Base-by-base conservation (phyloP, 2,329 filamentous ascomycete genomes). In the Xylaria sp. region DNA sequence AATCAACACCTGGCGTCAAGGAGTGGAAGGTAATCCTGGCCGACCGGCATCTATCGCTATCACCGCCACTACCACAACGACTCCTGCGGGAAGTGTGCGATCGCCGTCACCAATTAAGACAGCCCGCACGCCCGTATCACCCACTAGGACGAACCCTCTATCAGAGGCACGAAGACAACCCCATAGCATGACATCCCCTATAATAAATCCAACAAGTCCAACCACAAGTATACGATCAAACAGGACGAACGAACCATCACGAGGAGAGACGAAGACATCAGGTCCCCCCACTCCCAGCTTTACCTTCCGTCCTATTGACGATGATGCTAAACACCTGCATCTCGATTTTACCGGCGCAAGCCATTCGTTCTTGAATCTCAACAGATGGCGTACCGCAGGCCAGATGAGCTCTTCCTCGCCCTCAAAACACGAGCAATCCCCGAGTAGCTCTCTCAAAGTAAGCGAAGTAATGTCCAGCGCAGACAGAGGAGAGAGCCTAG, bases 1-100 rank as follows among this genome's bases (percentile, higher is more conserved):
- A 17, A 97, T 97, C 71, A 85, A 96, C 70, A 92, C 89, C 56
- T 99, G 95, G 95, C 89, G 94, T 3, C 93, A 96, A 62, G 85
- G 84, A 22, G 82, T 89, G 20, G 79, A 78, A 61, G 74, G 74
- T 7, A 69, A 72, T 45, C 71, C 75, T 39, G 72, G 77, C 11
- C 77, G 81, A 17, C 77, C 79, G 1, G 77, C 77, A 55, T 79
- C 80, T 29, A 76, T 81, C 27, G 61, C 73, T 1, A 62, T 76
- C 5, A 76, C 77, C 31, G 27, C 44, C 2, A 61, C 66, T 15
- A 81, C 81, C 0, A 77, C 83, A 0, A 75, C 79, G 4, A 63
- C 68, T 5, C 64, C 66, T 27, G 54, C 66, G n/a, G 78, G 81
- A n/a, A 86, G 80, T 63, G 85, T 87, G 67, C 82, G 87, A 11